Evolutionary conservation across 2,329 filamentous ascomycete species (phyloP).

Genomic region (Aspergillus pseudotamarii): DNA sequence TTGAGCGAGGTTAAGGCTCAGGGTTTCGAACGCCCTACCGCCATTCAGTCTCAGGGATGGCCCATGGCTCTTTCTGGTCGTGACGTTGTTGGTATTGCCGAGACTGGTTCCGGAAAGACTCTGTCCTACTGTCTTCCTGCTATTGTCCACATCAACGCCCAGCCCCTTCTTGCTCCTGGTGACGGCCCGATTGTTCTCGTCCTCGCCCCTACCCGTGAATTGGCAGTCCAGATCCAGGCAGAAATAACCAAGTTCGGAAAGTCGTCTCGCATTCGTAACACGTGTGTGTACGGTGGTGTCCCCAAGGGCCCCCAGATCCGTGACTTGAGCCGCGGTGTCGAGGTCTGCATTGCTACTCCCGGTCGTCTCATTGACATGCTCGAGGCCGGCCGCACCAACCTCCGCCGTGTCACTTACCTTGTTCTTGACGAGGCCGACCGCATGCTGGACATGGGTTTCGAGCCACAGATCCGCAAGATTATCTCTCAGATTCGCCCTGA

Average conservation of each 20-base stretch:
- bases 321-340: constrained; percentile 90
- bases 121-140: constrained; percentile 96
- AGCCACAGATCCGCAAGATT: constrained; percentile 99
- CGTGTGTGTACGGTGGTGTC: constrained; percentile 98
- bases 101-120: constrained; percentile 99
- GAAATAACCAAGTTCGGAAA: constrained; percentile 99
- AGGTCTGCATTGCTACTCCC: constrained; percentile 97
- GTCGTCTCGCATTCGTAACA: constrained; percentile 97
- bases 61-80: constrained; percentile 98
- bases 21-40: constrained; percentile 88
- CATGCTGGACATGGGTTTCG: constrained; percentile 99
- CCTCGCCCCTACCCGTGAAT: constrained; percentile 92
- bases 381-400: constrained; percentile 95
- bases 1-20: constrained; percentile 99
- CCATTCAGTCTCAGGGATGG: constrained; percentile 98
- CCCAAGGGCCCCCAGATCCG: constrained; percentile 97
- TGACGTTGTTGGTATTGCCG: constrained; percentile 97
- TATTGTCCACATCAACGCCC: constrained; percentile 99
- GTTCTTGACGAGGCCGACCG: constrained; percentile 98
- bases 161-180: constrained; percentile 90
- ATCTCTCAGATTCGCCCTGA: constrained; percentile 96
- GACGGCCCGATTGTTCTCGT: constrained; percentile 97
- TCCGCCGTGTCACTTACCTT: constrained; percentile 95
- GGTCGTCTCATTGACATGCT: constrained; percentile 99
- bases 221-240: constrained; percentile 97